phyloP scores from a whole-genome alignment of 495 filamentous ascomycete genomes.

The Terfezia claveryi region DNA sequence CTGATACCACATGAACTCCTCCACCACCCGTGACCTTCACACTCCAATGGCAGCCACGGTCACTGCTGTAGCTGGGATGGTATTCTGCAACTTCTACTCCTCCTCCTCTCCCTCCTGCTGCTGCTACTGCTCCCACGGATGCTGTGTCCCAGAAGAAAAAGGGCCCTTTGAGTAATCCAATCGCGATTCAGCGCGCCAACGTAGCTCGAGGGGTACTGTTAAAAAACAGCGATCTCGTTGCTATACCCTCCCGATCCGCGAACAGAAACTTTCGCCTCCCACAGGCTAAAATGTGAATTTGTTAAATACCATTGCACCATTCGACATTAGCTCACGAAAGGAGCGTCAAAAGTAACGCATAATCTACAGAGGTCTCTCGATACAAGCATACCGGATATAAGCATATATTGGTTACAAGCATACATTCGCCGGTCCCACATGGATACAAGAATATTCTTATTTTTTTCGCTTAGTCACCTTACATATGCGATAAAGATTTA shows the following conservation, averaged over 20 bases:
- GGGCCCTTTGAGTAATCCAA: not conserved
- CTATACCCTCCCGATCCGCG: constrained; percentile 22
- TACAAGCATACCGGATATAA: no score
- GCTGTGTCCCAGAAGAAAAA: not conserved
- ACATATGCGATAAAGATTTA: no score
- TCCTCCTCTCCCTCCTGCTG: no score
- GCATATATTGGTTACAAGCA: no score
- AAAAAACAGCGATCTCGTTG: constrained; percentile 27
- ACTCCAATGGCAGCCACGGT: not conserved
- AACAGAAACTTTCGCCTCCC: constrained; percentile 20
- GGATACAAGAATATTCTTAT: no score
- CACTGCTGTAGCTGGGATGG: not conserved
- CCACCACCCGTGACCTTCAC: not conserved
- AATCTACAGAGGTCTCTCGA: no score
- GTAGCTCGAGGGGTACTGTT: constrained; percentile 1
- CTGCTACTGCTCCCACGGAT: no score
- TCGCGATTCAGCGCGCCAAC: constrained; percentile 10
- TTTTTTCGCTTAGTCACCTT: no score
- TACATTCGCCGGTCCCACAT: no score
- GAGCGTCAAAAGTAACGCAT: no score
- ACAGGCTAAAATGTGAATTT: constrained; percentile 3
- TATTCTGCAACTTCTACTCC: not conserved
- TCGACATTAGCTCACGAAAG: no score
- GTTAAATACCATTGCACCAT: no score
- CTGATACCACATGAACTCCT: constrained; percentile 6